phyloP scores from a whole-genome alignment of 108 stramenopile species.

The Skeletonema costatum region DNA sequence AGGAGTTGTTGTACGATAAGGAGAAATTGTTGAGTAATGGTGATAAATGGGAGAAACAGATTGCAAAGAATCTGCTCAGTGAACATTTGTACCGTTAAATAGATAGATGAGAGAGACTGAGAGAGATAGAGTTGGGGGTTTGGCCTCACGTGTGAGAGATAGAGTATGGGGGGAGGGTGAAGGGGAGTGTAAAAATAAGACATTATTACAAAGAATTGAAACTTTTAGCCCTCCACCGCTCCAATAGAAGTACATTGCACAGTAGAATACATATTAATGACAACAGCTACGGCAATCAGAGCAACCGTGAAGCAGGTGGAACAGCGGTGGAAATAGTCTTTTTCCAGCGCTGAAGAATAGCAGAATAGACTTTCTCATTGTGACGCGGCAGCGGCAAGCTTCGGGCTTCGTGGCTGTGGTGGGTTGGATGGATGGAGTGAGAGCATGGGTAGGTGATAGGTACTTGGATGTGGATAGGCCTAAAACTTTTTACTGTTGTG shows the following conservation, averaged over 20 bases:
- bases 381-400: too few relatives aligned
- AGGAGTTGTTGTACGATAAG: constrained; percentile 99
- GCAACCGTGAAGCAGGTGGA: too few relatives aligned
- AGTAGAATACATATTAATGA: not conserved
- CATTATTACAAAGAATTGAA: not conserved
- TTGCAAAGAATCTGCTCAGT: constrained; percentile 96
- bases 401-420: too few relatives aligned
- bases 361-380: too few relatives aligned
- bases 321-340: too few relatives aligned
- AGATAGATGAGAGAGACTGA: not conserved
- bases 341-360: too few relatives aligned
- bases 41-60: constrained; percentile 99
- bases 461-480: too few relatives aligned
- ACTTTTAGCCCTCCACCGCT: too few relatives aligned
- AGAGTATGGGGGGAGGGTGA: not conserved
- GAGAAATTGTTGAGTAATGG: constrained; percentile 98
- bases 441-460: too few relatives aligned
- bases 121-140: not conserved
- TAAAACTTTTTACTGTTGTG: too few relatives aligned
- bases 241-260: not conserved
- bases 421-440: too few relatives aligned
- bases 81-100: constrained; percentile 96
- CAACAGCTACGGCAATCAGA: not conserved
- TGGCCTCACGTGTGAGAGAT: not conserved
- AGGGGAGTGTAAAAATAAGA: not conserved